A percentile compares a stretch with the other conserved stretches of the same genome.
These are phyloP conservation scores for Daldinia childiae DNA, from an alignment of 495 filamentous ascomycete genomes.

Conservation along the genomic window DNA sequence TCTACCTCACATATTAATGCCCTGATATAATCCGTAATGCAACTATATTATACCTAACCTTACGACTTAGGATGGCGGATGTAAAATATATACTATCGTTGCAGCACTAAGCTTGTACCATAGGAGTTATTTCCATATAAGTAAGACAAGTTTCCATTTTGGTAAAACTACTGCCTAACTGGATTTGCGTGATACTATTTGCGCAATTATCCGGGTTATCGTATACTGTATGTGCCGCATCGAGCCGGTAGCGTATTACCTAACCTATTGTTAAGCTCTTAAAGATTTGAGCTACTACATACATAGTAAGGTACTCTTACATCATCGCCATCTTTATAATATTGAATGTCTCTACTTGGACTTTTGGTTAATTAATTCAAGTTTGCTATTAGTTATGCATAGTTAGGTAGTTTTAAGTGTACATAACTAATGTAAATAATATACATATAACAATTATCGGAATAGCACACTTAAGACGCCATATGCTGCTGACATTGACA, in stretches of 20 bases:
- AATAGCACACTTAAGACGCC: not conserved
- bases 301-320: not conserved
- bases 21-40: not conserved
- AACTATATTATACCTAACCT: not conserved
- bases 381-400: not conserved
- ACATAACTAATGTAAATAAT: not conserved
- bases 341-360: not conserved
- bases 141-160: conserved; percentile 11
- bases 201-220: conserved; percentile 21
- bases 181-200: conserved; percentile 8
- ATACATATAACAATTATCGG: not conserved
- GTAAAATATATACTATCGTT: not conserved
- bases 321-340: not conserved
- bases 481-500: not conserved
- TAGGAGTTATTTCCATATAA: not conserved
- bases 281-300: not conserved
- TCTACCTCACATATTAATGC: not conserved
- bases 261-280: not conserved
- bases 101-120: not conserved
- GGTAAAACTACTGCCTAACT: too few species aligned
- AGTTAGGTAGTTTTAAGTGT: not conserved
- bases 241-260: not conserved
- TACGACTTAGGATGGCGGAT: not conserved
- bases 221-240: not conserved
- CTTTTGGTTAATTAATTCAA: not conserved